These are phyloP conservation scores for Coriolopsis trogii DNA, from an alignment of 1,284 basidiomycete genomes.

Conservation along the genomic window DNA sequence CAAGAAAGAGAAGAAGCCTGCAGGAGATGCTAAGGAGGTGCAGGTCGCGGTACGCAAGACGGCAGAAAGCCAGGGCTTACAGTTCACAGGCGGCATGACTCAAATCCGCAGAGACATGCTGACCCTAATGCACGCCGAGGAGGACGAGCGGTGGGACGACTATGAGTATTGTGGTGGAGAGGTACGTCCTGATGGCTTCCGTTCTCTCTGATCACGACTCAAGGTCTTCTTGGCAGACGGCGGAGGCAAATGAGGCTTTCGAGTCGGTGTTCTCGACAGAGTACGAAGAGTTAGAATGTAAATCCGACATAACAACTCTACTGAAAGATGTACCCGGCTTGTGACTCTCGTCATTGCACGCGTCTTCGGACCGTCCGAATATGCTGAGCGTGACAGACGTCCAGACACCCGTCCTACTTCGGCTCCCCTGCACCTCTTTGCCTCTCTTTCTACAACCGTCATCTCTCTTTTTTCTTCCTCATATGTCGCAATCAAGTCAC, in stretches of 20 bases:
- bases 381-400: too few relatives aligned
- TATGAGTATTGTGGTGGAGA: conserved; percentile 62
- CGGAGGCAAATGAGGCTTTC: conserved; percentile 56
- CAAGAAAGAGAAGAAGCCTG: conserved; percentile 58
- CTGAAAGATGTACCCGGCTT: conserved; percentile 63
- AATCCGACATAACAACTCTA: conserved; percentile 61
- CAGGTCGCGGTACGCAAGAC: conserved; percentile 71
- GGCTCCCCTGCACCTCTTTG: neutral
- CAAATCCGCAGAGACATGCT: conserved; percentile 69
- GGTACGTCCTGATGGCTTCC: conserved; percentile 43
- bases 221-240: conserved; percentile 44
- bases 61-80: conserved; percentile 59
- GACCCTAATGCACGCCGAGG: conserved; percentile 66
- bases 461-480: neutral
- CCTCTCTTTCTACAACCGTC: neutral
- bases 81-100: conserved; percentile 37
- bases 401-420: too few relatives aligned
- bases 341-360: conserved; percentile 31
- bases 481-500: conserved; percentile 25
- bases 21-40: conserved; percentile 67
- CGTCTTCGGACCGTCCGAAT: neutral
- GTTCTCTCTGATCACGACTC: neutral
- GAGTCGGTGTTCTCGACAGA: conserved; percentile 66
- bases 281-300: conserved; percentile 55
- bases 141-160: conserved; percentile 73